phyloP scores from a whole-genome alignment of 2,329 filamentous ascomycete genomes.

The Trichoderma sp. region DNA sequence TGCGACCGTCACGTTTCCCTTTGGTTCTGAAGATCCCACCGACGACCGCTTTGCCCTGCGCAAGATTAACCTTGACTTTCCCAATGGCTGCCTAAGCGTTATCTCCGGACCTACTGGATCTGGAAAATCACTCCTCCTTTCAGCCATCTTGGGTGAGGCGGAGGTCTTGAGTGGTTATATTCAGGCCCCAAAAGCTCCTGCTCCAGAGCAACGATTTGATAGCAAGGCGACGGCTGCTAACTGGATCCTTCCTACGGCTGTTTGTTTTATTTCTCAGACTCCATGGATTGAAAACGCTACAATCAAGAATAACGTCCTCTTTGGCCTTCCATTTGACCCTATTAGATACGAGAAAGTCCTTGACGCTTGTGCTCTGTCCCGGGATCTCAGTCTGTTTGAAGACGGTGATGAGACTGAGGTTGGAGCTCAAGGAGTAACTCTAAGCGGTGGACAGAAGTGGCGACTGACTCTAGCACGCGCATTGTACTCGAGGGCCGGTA shows the following conservation, averaged over 20 bases:
- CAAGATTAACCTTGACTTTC: constrained; percentile 16
- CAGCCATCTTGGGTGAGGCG: constrained; percentile 18
- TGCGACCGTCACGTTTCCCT: neutral
- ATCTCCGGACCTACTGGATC: constrained; percentile 21
- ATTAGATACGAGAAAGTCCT: constrained; percentile 66
- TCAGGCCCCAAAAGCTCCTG: constrained; percentile 1
- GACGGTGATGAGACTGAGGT: constrained; percentile 71
- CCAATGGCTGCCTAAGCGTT: constrained; percentile 11
- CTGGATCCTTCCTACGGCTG: constrained; percentile 2
- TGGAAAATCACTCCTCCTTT: constrained; percentile 21
- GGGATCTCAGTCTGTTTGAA: constrained; percentile 68
- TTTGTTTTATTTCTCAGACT: constrained; percentile 53
- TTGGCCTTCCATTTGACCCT: constrained; percentile 65
- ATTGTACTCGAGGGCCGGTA: constrained; percentile 26
- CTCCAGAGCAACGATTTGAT: neutral
- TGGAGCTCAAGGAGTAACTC: constrained; percentile 22
- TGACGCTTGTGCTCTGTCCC: constrained; percentile 68
- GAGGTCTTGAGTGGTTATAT: constrained; percentile 15
- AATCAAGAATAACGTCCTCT: constrained; percentile 71
- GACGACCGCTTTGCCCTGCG: constrained; percentile 14
- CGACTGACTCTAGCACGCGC: constrained; percentile 28
- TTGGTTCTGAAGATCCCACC: neutral
- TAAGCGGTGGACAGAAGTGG: constrained; percentile 26
- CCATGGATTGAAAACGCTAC: constrained; percentile 79
- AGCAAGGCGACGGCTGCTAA: neutral